These are phyloP conservation scores for Helicostylum pulchrum DNA, from an alignment of 192 early-diverging fungal genomes.

Conservation along the genomic window DNA sequence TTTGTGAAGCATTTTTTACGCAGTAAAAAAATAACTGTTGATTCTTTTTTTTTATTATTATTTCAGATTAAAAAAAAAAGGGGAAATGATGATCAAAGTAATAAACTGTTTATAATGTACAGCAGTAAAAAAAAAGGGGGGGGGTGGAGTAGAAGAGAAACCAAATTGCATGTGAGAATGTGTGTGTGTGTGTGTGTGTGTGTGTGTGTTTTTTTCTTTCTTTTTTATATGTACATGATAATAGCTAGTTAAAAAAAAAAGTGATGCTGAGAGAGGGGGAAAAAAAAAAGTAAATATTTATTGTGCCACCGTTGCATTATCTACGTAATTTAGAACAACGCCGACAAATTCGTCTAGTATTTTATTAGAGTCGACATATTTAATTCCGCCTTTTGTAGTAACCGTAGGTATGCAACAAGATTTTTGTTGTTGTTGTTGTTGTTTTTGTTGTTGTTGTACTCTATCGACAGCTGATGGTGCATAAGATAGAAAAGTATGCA, in stretches of 20 bases:
- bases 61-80: neutral
- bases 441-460: slow-evolving; percentile 3
- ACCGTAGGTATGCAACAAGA: slow-evolving; percentile 14
- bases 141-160: neutral
- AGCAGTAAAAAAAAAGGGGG: neutral
- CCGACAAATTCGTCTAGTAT: slow-evolving; percentile 25
- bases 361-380: slow-evolving; percentile 23
- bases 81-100: neutral
- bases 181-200: neutral
- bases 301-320: slow-evolving; percentile 13
- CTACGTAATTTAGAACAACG: slow-evolving; percentile 22
- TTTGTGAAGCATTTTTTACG: too few species aligned
- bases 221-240: neutral
- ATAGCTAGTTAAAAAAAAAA: slow-evolving; percentile 5
- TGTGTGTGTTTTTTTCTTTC: neutral
- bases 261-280: neutral
- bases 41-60: neutral
- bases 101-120: neutral
- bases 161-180: neutral
- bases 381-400: slow-evolving; percentile 25
- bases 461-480: slow-evolving; percentile 4
- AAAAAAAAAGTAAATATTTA: slow-evolving; percentile 1
- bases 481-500: slow-evolving; percentile 15
- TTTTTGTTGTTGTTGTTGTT: slow-evolving; percentile 1
- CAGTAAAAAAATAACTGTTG: too few species aligned